These are phyloP conservation scores for Thielaviopsis musarum DNA, from an alignment of 2,329 filamentous ascomycete genomes.

Conservation along the genomic window DNA sequence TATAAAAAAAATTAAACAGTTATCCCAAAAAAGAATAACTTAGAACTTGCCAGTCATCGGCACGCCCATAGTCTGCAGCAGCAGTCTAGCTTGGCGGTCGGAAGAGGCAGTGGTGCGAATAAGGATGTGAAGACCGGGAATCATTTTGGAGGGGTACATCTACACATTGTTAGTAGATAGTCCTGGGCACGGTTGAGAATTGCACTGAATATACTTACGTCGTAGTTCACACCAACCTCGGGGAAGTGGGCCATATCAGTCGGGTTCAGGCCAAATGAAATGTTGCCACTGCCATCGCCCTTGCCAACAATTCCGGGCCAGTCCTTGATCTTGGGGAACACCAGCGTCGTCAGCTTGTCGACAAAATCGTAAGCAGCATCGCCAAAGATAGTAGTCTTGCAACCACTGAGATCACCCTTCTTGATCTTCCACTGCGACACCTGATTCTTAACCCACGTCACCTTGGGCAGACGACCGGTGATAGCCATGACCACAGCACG, in stretches of 20 bases:
- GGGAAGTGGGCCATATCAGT: constrained; percentile 73
- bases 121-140: constrained; percentile 70
- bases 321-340: constrained; percentile 91
- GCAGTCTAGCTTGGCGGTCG: constrained; percentile 66
- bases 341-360: constrained; percentile 75
- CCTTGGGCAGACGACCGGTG: constrained; percentile 54
- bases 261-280: constrained; percentile 62
- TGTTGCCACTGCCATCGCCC: constrained; percentile 77
- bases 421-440: constrained; percentile 62
- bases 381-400: constrained; percentile 61
- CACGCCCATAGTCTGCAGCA: constrained; percentile 52
- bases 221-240: constrained; percentile 87
- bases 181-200: constrained; percentile 1
- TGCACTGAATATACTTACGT: constrained; percentile 41
- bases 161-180: constrained; percentile 17
- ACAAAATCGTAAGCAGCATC: constrained; percentile 81
- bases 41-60: constrained; percentile 13
- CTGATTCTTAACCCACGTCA: constrained; percentile 52
- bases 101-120: constrained; percentile 73
- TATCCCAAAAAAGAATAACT: background rate
- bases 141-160: constrained; percentile 51
- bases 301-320: constrained; percentile 53
- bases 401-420: constrained; percentile 52
- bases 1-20: background rate
- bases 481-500: constrained; percentile 76